Conservation (phyloP, 2,329 filamentous ascomycete species). For the Ophiocordyceps sinensis region DNA sequence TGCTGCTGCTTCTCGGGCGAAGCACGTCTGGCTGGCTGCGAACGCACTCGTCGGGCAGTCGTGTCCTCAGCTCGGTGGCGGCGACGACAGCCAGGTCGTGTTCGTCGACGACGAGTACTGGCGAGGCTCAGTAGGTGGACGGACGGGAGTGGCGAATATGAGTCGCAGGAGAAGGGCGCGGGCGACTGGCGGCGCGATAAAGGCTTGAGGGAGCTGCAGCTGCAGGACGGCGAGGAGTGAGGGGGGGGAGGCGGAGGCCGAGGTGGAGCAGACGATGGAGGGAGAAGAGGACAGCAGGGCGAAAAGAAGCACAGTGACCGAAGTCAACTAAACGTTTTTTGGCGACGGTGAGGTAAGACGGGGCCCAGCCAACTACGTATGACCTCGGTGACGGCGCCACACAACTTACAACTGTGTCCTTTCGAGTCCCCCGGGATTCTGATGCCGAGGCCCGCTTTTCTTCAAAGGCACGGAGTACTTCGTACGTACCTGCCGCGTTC, state of each 20-base stretch:
- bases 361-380: background rate
- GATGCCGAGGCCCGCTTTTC: background rate
- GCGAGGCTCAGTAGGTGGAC: no score
- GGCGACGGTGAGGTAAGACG: background rate
- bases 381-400: background rate
- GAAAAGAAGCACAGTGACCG: background rate
- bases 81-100: no score
- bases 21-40: background rate
- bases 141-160: no score
- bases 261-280: background rate
- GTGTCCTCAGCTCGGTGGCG: no score
- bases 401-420: slow-evolving; percentile 21
- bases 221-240: background rate
- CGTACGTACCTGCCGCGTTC: no score
- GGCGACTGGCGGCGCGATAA: no score
- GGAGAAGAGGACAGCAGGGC: background rate
- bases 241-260: slow-evolving; percentile 1
- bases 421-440: slow-evolving; percentile 19
- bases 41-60: no score
- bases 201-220: no score
- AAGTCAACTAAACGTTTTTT: background rate
- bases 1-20: background rate
- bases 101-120: no score
- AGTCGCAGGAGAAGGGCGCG: no score
- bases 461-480: background rate